Evolutionary conservation across 441 rosid species (phyloP).

Genomic region (Gossypium lobatum): DNA sequence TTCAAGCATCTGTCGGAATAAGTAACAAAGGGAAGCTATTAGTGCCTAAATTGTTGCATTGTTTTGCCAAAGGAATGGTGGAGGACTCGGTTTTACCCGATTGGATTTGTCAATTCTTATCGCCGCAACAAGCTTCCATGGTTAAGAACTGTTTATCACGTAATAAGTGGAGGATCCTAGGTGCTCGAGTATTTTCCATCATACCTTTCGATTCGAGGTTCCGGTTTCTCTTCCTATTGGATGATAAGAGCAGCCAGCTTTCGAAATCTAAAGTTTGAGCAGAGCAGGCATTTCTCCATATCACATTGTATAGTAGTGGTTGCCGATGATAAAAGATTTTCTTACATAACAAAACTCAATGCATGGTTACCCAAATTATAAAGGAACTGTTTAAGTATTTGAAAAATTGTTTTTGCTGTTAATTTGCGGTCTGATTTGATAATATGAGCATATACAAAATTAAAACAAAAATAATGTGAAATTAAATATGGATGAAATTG

Average conservation of each 20-base stretch:
- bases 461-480: no score
- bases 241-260: not conserved
- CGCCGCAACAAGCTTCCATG: constrained; percentile 39
- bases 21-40: constrained; percentile 46
- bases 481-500: no score
- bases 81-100: constrained; percentile 44
- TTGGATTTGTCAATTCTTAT: constrained; percentile 61
- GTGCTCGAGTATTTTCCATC: constrained; percentile 40
- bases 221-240: constrained; percentile 47
- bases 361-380: not conserved
- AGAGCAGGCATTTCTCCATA: not conserved
- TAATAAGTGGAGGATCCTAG: constrained; percentile 44
- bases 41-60: constrained; percentile 58
- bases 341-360: constrained; percentile 1
- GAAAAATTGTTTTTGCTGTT: not conserved
- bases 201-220: constrained; percentile 59
- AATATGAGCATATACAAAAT: no score
- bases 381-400: not conserved
- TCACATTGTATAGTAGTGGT: not conserved
- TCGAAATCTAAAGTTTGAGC: constrained; percentile 2
- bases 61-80: constrained; percentile 41
- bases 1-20: constrained; percentile 54
- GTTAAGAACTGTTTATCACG: constrained; percentile 39
- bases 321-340: not conserved
- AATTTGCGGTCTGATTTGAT: not conserved